Base-by-base conservation (phyloP, 768 basidiomycete genomes). In the Lactifluus volemus region DNA sequence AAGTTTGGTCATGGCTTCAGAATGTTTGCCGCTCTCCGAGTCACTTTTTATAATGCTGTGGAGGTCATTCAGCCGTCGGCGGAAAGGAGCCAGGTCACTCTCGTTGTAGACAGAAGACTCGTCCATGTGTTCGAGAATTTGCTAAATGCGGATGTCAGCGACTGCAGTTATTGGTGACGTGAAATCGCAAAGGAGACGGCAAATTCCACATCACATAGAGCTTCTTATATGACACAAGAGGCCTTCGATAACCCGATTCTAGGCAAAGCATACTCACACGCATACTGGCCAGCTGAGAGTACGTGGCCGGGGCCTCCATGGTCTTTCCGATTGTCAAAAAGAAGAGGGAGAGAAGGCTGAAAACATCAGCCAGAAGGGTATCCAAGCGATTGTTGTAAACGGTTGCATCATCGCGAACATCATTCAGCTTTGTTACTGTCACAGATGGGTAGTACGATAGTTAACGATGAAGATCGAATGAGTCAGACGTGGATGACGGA, bases 261-360 rank as follows among this genome's bases (percentile, higher is more conserved):
- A 47, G 47, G 49, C 39, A 21, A 53, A 55, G 55, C 48, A 59
- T 55, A 86, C 93, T 81, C 69, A 98, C 94, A 74, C 89, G 78
- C 88, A 99, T 97, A 61, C 88, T 93, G 42, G 93, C 92, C 64
- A 98, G 85, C 69, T 98, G 97, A 64, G 91, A 92, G 73, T 97
- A 99, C 0, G 89, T 92, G 29, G 95, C 96, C 0, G 96, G 95
- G 10, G 88, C 87, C 73, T 98, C 95, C 66, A 86, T 84, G 44
- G 92, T 94, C 77, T 94, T 95, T 47, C 97, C 97, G 63, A 99
- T 94, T 41, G 95, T 97, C 68, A 99, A 85, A 78, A 94, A 99
- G 81, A 97, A 98, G 65, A 99, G 82, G 14, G 93, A 96, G 48
- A 99, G 82, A 52, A 99, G 81, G 69, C 84, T 87, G 76, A 98